These are phyloP conservation scores for Zygosaccharomyces gambellarensis DNA, from an alignment of 805 yeast genomes.

Conservation along the genomic window DNA sequence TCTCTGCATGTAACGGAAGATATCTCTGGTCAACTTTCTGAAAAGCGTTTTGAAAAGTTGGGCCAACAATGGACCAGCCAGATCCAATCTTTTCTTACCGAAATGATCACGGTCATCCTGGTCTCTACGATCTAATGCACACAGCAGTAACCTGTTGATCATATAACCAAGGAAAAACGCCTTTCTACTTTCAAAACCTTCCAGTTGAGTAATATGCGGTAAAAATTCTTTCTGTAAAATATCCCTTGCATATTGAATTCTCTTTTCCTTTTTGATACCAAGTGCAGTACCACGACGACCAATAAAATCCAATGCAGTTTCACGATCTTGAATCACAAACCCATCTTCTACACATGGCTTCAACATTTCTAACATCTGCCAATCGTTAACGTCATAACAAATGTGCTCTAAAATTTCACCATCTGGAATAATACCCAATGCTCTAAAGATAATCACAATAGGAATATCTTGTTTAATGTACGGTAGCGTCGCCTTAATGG, in stretches of 20 bases:
- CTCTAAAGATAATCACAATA: constrained; percentile 93
- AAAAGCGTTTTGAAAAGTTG: constrained; percentile 90
- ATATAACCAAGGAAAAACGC: constrained; percentile 97
- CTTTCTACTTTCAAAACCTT: constrained; percentile 94
- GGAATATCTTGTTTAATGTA: constrained; percentile 96
- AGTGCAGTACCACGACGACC: constrained; percentile 97
- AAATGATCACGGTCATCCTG: constrained; percentile 99
- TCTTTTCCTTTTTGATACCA: constrained; percentile 95
- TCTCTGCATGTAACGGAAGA: constrained; percentile 96
- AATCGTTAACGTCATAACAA: constrained; percentile 94
- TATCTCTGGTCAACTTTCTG: constrained; percentile 92
- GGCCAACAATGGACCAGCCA: constrained; percentile 97
- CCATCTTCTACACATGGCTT: constrained; percentile 99
- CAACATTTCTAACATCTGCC: constrained; percentile 99
- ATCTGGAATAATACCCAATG: constrained; percentile 97
- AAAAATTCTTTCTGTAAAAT: constrained; percentile 91
- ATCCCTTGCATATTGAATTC: constrained; percentile 97
- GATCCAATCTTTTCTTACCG: constrained; percentile 96
- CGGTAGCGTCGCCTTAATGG: constrained; percentile 93
- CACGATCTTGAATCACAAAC: constrained; percentile 95
- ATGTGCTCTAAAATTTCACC: constrained; percentile 98
- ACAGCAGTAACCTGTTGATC: constrained; percentile 89
- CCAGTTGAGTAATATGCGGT: constrained; percentile 96
- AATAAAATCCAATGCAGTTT: constrained; percentile 94
- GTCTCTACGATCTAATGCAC: constrained; percentile 96